Percentiles rank a stretch among this genome's conserved stretches.
Conservation (phyloP, 2,329 filamentous ascomycete species). For the Ophiosphaerella korrae region DNA sequence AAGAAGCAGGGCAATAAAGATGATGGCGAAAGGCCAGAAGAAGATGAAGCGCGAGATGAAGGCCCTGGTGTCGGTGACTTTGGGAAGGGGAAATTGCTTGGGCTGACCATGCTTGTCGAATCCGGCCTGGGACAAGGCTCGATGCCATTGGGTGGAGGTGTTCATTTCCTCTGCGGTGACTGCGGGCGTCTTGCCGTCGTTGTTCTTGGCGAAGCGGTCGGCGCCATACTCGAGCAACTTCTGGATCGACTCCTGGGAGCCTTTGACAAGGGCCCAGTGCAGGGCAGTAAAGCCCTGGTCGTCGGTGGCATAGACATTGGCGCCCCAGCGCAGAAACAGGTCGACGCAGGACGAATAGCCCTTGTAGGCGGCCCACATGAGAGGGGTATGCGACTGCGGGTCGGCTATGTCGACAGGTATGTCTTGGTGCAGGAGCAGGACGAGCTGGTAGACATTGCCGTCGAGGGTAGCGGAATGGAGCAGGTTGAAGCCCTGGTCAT, state of each 20-base stretch:
- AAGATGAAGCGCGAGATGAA: slow-evolving; percentile 89
- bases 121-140: slow-evolving; percentile 81
- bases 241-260: slow-evolving; percentile 84
- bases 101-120: slow-evolving; percentile 79
- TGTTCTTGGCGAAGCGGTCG: slow-evolving; percentile 88
- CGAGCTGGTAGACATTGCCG: slow-evolving; percentile 88
- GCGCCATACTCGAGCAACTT: slow-evolving; percentile 96
- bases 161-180: slow-evolving; percentile 90
- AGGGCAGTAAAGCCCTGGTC: slow-evolving; percentile 93
- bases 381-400: slow-evolving; percentile 84
- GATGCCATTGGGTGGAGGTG: slow-evolving; percentile 78
- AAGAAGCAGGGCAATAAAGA: slow-evolving; percentile 73
- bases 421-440: slow-evolving; percentile 90
- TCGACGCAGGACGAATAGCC: slow-evolving; percentile 92
- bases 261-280: slow-evolving; percentile 96
- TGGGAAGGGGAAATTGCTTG: slow-evolving; percentile 73
- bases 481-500: slow-evolving; percentile 95
- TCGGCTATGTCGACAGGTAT: slow-evolving; percentile 93
- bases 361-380: slow-evolving; percentile 99
- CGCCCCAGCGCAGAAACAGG: slow-evolving; percentile 90
- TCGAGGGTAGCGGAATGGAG: slow-evolving; percentile 97
- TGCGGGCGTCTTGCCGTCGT: slow-evolving; percentile 86
- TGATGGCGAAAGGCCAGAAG: slow-evolving; percentile 79
- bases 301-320: slow-evolving; percentile 86
- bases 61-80: slow-evolving; percentile 75